Conservation (phyloP, 306 rosid genomes). For the Coriaria nepalensis region DNA sequence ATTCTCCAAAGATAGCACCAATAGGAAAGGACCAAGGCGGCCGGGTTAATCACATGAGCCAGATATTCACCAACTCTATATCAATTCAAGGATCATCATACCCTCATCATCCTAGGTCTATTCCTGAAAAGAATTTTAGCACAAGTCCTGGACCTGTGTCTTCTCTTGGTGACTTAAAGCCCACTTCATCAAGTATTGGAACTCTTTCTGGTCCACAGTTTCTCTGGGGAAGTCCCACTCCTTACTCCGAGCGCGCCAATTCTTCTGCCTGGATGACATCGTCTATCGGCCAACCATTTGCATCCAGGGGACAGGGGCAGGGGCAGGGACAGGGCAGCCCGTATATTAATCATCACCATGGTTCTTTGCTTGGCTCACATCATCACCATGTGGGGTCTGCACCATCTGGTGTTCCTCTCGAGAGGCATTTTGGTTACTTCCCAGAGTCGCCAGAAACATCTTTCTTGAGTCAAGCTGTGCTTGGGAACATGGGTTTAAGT, state of each 20-base stretch:
- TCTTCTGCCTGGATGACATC: conserved; percentile 64
- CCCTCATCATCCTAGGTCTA: conserved; percentile 49
- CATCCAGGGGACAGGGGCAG: conserved; percentile 60
- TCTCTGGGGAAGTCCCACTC: conserved; percentile 92
- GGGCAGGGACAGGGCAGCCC: conserved; percentile 67
- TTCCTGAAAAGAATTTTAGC: conserved; percentile 48
- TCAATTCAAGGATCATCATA: conserved; percentile 41
- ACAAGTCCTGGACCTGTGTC: conserved; percentile 51
- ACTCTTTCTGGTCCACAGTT: conserved; percentile 85
- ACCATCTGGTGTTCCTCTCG: conserved; percentile 71
- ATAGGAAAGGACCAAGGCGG: conserved; percentile 79
- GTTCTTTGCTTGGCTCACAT: conserved; percentile 49
- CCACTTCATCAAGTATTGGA: conserved; percentile 55
- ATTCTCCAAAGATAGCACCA: conserved; percentile 66
- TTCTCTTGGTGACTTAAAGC: conserved; percentile 40
- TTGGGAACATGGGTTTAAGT: conserved; percentile 45
- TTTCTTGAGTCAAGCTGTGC: conserved; percentile 34
- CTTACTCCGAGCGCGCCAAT: conserved; percentile 42
- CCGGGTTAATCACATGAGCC: conserved; percentile 34
- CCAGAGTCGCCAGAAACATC: conserved; percentile 78
- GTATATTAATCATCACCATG: conserved; percentile 25
- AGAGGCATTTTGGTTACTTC: conserved; percentile 61
- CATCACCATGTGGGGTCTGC: conserved; percentile 82
- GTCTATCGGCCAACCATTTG: conserved; percentile 46
- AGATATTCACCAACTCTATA: conserved; percentile 30